Evolutionary conservation across 352 stramenopile species (phyloP).

Genomic region (Phytophthora pistaciae): DNA sequence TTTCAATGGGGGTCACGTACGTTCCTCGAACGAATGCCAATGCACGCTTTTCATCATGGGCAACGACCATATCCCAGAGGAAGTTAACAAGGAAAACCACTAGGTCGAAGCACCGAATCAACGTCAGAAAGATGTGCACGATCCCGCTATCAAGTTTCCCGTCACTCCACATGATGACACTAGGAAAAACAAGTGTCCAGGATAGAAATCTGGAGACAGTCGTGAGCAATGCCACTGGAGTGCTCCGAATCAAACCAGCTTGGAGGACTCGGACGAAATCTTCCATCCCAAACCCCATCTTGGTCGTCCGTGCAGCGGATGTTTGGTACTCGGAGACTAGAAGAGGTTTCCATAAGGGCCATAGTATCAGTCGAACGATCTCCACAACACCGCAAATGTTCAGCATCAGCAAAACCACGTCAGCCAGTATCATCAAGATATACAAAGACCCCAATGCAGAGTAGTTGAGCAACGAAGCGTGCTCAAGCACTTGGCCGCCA

Average conservation of each 20-base stretch:
- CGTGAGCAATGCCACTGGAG: slow-evolving; percentile 43
- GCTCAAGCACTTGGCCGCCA: slow-evolving; percentile 23
- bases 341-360: slow-evolving; percentile 38
- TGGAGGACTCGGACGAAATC: slow-evolving; percentile 51
- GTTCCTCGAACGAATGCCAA: slow-evolving; percentile 38
- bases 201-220: slow-evolving; percentile 50
- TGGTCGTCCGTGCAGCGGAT: slow-evolving; percentile 36
- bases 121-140: slow-evolving; percentile 45
- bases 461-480: slow-evolving; percentile 51
- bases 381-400: slow-evolving; percentile 43
- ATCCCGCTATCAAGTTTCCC: slow-evolving; percentile 27
- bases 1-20: slow-evolving; percentile 42
- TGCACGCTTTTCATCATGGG: slow-evolving; percentile 34
- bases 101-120: slow-evolving; percentile 46
- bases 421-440: slow-evolving; percentile 47
- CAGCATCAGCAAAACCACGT: slow-evolving; percentile 47
- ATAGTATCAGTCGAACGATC: slow-evolving; percentile 40
- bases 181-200: slow-evolving; percentile 61
- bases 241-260: slow-evolving; percentile 48
- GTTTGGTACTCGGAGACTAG: slow-evolving; percentile 23
- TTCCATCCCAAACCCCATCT: slow-evolving; percentile 37
- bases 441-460: slow-evolving; percentile 59
- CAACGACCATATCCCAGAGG: slow-evolving; percentile 45
- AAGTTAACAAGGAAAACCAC: slow-evolving; percentile 47
- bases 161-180: slow-evolving; percentile 38